Evolutionary conservation across 192 early-diverging fungal species (phyloP), one percentile per base, ranked within the genome.

Genomic region (Spizellomyces sp.): DNA sequence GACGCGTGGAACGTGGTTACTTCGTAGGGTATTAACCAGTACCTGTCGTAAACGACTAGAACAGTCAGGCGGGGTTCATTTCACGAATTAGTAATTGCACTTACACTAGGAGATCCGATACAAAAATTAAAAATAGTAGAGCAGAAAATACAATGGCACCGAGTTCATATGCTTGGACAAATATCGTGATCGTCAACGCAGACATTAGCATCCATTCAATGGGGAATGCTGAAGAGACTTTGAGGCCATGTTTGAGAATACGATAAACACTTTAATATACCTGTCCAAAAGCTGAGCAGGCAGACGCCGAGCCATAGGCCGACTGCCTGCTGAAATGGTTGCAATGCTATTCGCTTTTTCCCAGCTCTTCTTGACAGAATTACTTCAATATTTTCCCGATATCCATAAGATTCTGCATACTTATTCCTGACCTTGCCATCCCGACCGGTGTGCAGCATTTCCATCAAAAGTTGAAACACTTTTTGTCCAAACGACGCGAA

Each of bases 141-240:
- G 80, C 61, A 15, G 62, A 17, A 42, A 79, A 68, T 17, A 64
- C 77, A 15, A 52, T 48, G 21, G 45, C 19, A 12, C 67, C 67
- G 2, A 82, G 55, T n/a, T 64, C 43, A 59, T 73, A 74, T 17
- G 74, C 75, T 58, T 80, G 81, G 6, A 52, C 8, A 22, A 70
- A 79, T n/a, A 80, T 68, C 9, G 64, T 79, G 43, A 81, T 27
- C 8, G 73, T 81, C 65, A 81, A 71, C 48, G 59, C 54, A 10
- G 72, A 42, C 48, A 81, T 81, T 44, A 83, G 77, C 21, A 81
- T n/a, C 78, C 79, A 81, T 70, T 81, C 80, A 46, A 81, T 64
- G 4, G 80, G 80, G 65, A 81, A 81, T 10, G 62, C 78, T 80
- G 61, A 36, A 36, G 3, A 36, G 27, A 36, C 27, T 36, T 3